Evolutionary conservation across 306 rosid species (phyloP), one percentile per base, ranked within the genome.

Genomic region (Arachis hypogaea): DNA sequence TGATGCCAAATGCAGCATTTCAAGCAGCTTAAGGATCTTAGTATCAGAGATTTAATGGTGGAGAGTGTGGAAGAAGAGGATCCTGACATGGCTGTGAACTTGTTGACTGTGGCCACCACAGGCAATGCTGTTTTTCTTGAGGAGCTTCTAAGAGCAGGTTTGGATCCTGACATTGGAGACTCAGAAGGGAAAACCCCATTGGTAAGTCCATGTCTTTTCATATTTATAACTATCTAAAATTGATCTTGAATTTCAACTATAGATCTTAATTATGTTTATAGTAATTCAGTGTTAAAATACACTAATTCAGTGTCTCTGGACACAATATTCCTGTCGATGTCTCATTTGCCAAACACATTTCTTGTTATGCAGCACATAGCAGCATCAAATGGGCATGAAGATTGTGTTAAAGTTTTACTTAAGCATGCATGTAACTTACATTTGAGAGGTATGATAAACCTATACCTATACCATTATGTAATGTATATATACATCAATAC

Each of bases 101-200:
- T 88, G 85, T 49, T 85, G 77, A 83, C 78, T 56, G 92, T 81
- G 68, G 88, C 94, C 40, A 41, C 69, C 63, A 86, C 78, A 8
- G 97, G 97, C 70, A 85, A 88, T 71, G 92, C 88, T 68, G 89
- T 86, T 63, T 87, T 88, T 69, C 97, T 91, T 42, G 90, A 86
- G 71, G 89, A 91, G 87, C 94, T 91, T 85, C 87, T 91, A 28
- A 85, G 85, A 77, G 87, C 94, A 61, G 90, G 87, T 72, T 75
- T 88, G 78, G 94, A 91, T 86, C 90, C 97, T 59, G 84, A 88
- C 71, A 83, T 85, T 82, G 87, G 85, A 65, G 86, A 91, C 82
- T 82, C 92, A 56, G 69, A 86, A 74, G 92, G 94, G 64, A 91
- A 85, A 85, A 88, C 97, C 43, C 88, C 97, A 71, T 72, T 91